Base-by-base conservation (phyloP, 73 alveolate species). In the Stentor roeselii region DNA sequence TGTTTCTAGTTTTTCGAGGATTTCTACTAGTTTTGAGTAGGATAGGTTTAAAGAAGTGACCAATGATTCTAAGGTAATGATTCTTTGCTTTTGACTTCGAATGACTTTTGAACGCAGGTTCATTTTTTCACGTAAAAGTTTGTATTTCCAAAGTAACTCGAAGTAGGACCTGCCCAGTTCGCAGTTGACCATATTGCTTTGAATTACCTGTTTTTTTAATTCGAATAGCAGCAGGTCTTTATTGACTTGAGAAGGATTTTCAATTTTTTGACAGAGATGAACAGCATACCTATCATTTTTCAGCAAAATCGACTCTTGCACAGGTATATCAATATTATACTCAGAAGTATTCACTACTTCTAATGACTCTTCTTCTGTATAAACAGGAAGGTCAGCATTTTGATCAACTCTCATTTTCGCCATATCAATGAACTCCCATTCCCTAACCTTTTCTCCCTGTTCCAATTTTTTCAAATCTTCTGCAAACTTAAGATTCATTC, bases 1-100 rank as follows among this genome's bases (percentile, higher is more conserved):
- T 34, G 37, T 67, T 67, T 67, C 80, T 67, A 67, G 80, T 32
- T 67, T 67, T 67, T 67, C 80, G 34, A 67, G 11, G 37, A 67
- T 67, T 1, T 32, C 37, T 1, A 67, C 37, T 15, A 67, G 80
- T 2, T 67, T 67, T 21, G 15, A 14, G 34, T 67, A 67, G 14
- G 80, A 30, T n/a, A 11, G 27, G 34, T 67, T 36, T 40, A 67
- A 67, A 67, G n/a, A 67, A 1, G 11, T 27, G 0, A 67, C 80
- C 42, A 32, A 30, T 67, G 21, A 27, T 67, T 67, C 80, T 1
- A 67, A 34, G 34, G 11, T 67, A 34, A n/a, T 34, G 14, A 67
- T 67, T 67, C 37, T n/a, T 67, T 67, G 50, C 34, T 67, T 32
- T 67, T 67, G 80, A 67, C 21, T 21, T 27, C 27, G 21, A 21